phyloP scores from a whole-genome alignment of 2,329 filamentous ascomycete genomes.

The Pseudonectria buxi region DNA sequence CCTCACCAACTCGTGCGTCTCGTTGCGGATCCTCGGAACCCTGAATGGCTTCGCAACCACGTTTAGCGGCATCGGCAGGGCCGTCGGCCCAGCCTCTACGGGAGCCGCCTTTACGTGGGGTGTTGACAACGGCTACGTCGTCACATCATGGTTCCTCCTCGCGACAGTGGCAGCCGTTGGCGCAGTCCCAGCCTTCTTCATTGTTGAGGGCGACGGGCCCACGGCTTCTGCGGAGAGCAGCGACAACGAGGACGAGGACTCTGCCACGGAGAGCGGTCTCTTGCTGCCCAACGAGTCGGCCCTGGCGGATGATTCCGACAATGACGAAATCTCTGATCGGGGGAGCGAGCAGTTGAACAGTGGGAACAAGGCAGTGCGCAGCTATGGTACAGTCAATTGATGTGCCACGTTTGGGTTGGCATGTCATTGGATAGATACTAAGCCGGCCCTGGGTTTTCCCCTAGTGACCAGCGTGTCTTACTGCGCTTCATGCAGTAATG shows the following conservation, averaged over 20 bases:
- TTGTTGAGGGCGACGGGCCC: constrained; percentile 69
- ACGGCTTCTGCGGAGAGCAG: constrained; percentile 23
- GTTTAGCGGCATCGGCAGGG: constrained; percentile 72
- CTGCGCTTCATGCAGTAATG: no score
- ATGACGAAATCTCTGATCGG: constrained; percentile 7
- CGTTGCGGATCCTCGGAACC: constrained; percentile 70
- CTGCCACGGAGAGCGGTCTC: constrained; percentile 11
- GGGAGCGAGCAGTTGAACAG: constrained; percentile 14
- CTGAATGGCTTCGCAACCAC: constrained; percentile 87
- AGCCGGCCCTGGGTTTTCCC: no score
- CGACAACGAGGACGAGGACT: constrained; percentile 26
- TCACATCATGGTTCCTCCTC: constrained; percentile 79
- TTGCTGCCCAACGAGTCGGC: constrained; percentile 18
- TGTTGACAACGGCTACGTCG: constrained; percentile 65
- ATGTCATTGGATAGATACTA: no score
- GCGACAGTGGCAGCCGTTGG: constrained; percentile 56
- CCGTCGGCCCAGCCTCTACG: constrained; percentile 66
- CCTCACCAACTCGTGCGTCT: constrained; percentile 77
- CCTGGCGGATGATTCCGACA: constrained; percentile 14
- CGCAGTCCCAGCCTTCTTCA: constrained; percentile 64
- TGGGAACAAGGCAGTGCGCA: constrained; percentile 1
- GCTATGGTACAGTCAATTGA: constrained; percentile 17
- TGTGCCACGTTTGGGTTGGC: background rate
- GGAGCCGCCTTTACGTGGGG: constrained; percentile 72
- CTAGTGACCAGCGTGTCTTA: no score